A percentile compares a stretch with the other conserved stretches of the same genome.
Evolutionary conservation across 2,329 filamentous ascomycete species (phyloP).

Genomic region (Pseudogymnoascus verrucosus): DNA sequence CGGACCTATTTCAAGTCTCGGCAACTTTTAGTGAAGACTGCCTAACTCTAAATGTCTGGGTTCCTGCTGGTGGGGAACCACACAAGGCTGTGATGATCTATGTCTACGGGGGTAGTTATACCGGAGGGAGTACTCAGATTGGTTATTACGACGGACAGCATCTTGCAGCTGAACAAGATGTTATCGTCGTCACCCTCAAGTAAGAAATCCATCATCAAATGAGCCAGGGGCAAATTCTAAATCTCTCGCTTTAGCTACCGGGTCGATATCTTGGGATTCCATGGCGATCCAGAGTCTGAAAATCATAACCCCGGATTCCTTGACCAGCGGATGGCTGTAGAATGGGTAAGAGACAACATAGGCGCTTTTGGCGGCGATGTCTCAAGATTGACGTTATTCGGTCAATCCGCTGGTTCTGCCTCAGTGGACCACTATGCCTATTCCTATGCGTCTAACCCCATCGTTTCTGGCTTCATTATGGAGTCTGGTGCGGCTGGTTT

Average conservation of each 20-base stretch:
- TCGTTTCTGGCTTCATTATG: slow-evolving; percentile 16
- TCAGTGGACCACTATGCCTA: slow-evolving; percentile 31
- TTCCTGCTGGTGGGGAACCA: slow-evolving; percentile 21
- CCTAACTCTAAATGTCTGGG: slow-evolving; percentile 31
- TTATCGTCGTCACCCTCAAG: slow-evolving; percentile 13
- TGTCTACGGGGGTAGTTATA: slow-evolving; percentile 37
- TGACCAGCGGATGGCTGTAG: slow-evolving; percentile 27
- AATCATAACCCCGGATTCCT: slow-evolving; percentile 13
- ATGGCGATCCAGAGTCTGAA: slow-evolving; percentile 18
- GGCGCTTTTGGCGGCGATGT: slow-evolving; percentile 30
- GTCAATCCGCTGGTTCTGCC: slow-evolving; percentile 51
- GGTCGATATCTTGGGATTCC: slow-evolving; percentile 29
- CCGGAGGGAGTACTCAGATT: slow-evolving; percentile 31
- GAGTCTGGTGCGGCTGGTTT: slow-evolving; percentile 25
- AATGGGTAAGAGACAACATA: slow-evolving; percentile 32
- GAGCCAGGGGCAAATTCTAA: background rate
- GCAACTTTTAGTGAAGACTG: slow-evolving; percentile 26
- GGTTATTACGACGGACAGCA: slow-evolving; percentile 36
- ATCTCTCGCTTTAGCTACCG: slow-evolving; percentile 17
- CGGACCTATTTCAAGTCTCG: slow-evolving; percentile 7
- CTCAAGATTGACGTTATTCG: slow-evolving; percentile 48
- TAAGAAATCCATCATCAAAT: slow-evolving; percentile 21
- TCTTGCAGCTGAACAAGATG: slow-evolving; percentile 30
- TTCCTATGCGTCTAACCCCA: slow-evolving; percentile 17
- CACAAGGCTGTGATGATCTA: slow-evolving; percentile 38